phyloP scores from a whole-genome alignment of 305 asterid genomes.

The Andrographis paniculata region DNA sequence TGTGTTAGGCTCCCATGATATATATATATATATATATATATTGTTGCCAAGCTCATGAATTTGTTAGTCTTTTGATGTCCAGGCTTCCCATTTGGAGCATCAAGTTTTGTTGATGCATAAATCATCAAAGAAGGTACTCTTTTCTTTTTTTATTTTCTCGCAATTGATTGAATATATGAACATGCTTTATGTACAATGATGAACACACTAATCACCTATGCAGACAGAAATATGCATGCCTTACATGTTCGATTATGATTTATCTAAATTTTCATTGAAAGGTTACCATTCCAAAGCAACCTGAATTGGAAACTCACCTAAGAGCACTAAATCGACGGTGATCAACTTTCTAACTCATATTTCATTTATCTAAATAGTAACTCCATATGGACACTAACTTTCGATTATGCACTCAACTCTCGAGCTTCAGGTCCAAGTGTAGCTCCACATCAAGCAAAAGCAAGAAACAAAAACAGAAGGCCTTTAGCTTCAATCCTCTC shows the following conservation, averaged over 20 bases:
- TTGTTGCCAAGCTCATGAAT: slow-evolving; percentile 5
- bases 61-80: slow-evolving; percentile 18
- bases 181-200: not conserved
- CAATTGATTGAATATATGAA: not conserved
- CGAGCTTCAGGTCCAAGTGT: slow-evolving; percentile 44
- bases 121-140: slow-evolving; percentile 50
- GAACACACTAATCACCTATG: no score
- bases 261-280: slow-evolving; percentile 21
- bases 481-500: slow-evolving; percentile 26
- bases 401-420: slow-evolving; percentile 1
- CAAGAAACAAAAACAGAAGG: slow-evolving; percentile 26
- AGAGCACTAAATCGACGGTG: slow-evolving; percentile 76
- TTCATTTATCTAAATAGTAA: slow-evolving; percentile 9
- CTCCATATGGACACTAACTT: not conserved
- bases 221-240: no score
- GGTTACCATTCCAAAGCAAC: slow-evolving; percentile 75
- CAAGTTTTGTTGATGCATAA: slow-evolving; percentile 51
- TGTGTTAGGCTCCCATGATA: not conserved
- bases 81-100: slow-evolving; percentile 71
- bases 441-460: slow-evolving; percentile 39
- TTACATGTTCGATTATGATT: slow-evolving; percentile 15
- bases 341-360: not conserved
- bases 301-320: slow-evolving; percentile 53
- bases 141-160: not conserved
- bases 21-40: no score